Evolutionary conservation across 2,329 filamentous ascomycete species (phyloP), one percentile per base, ranked within the genome.

Genomic region (Pestalotiopsis sp.): DNA sequence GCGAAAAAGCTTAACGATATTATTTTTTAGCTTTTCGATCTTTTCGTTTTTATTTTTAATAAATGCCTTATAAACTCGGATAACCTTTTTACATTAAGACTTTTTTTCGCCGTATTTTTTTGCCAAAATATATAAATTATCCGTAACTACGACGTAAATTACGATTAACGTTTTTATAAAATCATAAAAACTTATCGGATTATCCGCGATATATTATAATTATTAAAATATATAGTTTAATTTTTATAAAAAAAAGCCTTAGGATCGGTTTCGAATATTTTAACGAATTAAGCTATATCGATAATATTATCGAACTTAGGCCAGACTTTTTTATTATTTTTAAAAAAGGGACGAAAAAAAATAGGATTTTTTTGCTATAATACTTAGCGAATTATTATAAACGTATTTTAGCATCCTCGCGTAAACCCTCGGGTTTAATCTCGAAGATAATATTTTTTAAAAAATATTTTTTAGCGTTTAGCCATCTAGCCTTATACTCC

Each of bases 21-120:
- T 49, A 17, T 11, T 41, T 41, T 17, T 14, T 17, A 49, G 13
- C 13, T n/a, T 49, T 13, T 49, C 41, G 41, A 49, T 49, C 3
- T 27, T 3, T 27, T 27, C 27, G 27, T 49, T 6, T n/a, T 49
- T 49, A 5, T 17, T 49, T 49, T 49, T 49, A 14, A 13, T 49
- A 49, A 17, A 4, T 49, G 2, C n/a, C 59, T 49, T 49, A 52
- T 56, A 56, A 11, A 13, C 4, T 23, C 27, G 41, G 41, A 65
- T n/a, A 41, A 45, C 17, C 17, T 66, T 66, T 27, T 59, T 56
- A 58, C 36, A 66, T 58, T 66, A 56, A 66, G 57, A 25, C 61
- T 39, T 41, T 27, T 17, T 14, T 7, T n/a, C 31, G 23, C 12
- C 65, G 64, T 66, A 58, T 65, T 68, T 67, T 58, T 61, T 14